These are phyloP conservation scores for Scutellospora calospora DNA, from an alignment of 371 early-diverging fungal species.

Conservation along the genomic window DNA sequence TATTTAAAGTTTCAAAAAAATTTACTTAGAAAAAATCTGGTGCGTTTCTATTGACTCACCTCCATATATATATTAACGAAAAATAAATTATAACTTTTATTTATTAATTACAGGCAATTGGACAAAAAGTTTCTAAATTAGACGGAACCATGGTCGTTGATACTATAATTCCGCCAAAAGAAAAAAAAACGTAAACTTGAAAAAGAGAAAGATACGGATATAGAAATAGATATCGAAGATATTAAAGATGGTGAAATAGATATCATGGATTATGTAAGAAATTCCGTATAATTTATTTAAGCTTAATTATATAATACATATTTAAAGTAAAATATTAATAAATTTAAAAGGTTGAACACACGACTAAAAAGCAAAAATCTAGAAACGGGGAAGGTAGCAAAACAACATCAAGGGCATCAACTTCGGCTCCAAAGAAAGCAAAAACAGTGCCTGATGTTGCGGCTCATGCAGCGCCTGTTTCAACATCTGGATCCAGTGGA, in stretches of 20 bases:
- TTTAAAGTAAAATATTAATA: neutral
- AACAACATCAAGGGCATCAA: constrained; percentile 16
- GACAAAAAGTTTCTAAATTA: constrained; percentile 20
- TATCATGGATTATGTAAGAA: constrained; percentile 1
- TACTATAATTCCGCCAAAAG: neutral
- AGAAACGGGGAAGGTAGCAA: neutral
- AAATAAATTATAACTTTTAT: neutral
- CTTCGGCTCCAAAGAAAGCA: constrained; percentile 37
- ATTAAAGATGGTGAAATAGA: constrained; percentile 26
- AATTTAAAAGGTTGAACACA: neutral
- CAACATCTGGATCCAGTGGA: constrained; percentile 19
- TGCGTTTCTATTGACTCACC: too few relatives aligned
- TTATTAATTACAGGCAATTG: constrained; percentile 7
- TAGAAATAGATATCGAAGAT: constrained; percentile 5
- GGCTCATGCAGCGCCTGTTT: neutral
- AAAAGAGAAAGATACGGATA: constrained; percentile 10
- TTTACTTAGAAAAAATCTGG: too few relatives aligned
- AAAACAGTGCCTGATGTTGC: constrained; percentile 5
- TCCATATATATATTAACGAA: neutral
- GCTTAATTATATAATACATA: neutral
- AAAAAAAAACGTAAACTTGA: constrained; percentile 19
- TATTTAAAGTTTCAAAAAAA: too few relatives aligned
- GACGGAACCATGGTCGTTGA: constrained; percentile 11
- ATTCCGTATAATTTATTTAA: neutral
- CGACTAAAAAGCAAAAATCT: constrained; percentile 2